phyloP scores from a whole-genome alignment of 2,329 filamentous ascomycete species.

The Aspergillus tamarii region DNA sequence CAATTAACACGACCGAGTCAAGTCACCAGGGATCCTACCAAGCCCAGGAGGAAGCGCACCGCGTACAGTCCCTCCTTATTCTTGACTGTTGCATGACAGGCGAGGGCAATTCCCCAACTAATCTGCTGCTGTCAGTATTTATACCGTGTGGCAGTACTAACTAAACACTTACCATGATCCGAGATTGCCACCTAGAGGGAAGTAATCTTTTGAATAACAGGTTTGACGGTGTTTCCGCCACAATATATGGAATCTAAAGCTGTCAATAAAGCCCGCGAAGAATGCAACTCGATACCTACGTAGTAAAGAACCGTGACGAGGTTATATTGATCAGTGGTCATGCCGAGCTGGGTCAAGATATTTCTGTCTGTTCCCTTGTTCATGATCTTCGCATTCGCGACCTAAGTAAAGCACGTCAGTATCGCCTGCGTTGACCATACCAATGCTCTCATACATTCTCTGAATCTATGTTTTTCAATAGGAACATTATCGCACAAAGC shows the following conservation, averaged over 20 bases:
- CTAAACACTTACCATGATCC: constrained; percentile 25
- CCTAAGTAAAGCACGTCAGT: constrained; percentile 20
- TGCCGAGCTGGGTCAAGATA: constrained; percentile 31
- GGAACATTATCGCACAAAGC: constrained; percentile 39
- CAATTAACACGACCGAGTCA: not conserved
- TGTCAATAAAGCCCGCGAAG: not conserved
- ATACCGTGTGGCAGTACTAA: too few relatives aligned
- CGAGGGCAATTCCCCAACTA: constrained; percentile 32
- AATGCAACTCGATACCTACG: constrained; percentile 20
- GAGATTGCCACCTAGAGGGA: constrained; percentile 35
- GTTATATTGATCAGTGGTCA: constrained; percentile 36
- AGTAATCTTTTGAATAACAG: constrained; percentile 35
- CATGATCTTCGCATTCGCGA: constrained; percentile 42
- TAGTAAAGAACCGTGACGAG: constrained; percentile 42
- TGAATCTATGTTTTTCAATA: constrained; percentile 36
- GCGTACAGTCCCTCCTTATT: constrained; percentile 44
- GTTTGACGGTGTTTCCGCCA: constrained; percentile 31
- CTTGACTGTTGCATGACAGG: constrained; percentile 44
- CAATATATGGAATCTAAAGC: constrained; percentile 28
- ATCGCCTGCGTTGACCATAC: not conserved
- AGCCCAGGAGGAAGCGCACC: constrained; percentile 46
- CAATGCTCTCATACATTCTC: constrained; percentile 27
- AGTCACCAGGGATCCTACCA: constrained; percentile 25
- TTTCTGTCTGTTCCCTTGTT: constrained; percentile 35
- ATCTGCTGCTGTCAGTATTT: constrained; percentile 6